Evolutionary conservation across 2,329 filamentous ascomycete species (phyloP), one percentile per base, ranked within the genome.

Genomic region (Fusarium subglutinans): DNA sequence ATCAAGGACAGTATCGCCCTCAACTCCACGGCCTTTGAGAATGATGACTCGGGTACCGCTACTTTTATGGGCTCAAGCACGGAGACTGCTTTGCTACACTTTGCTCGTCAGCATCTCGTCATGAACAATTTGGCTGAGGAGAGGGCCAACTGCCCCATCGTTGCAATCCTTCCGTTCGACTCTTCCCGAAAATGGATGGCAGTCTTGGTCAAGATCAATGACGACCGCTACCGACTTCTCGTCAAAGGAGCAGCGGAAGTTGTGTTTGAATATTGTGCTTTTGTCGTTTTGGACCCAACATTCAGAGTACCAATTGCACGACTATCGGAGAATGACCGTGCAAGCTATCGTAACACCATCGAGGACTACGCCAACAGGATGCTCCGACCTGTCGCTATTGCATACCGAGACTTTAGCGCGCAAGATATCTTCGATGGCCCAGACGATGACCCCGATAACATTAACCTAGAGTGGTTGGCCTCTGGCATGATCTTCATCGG

Each of bases 301-400:
- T 79, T 77, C 10, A 78, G 78, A 13, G 64, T 82, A 3, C 76
- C 77, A 1, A 75, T 78, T 10, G 76, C 70, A 6, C 74, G 79
- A 6, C 72, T 84, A 5, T 78, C 78, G 3, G 79, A 81, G n/a
- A 76, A 80, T 3, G 78, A 80, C n/a, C 78, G 81, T 8, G 71
- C 73, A 26, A 79, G 78, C 45, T 77, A 84, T 24, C 75, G 79
- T n/a, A 76, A 74, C 22, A 81, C 80, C 2, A 84, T 84, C 14
- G 75, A 81, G 15, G 78, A 79, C 18, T 94, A 94, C 77, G 92
- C 93, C 4, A 88, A 87, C 12, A 88, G 90, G 14, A 93, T 92
- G 64, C 87, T 96, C 18, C 90, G 93, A 54, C 94, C 93, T 1
- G 94, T 96, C 61, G 93, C 90, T 24, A 86, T 95, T 72, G 87